Evolutionary conservation across 345 rosid species (phyloP).

Genomic region (Eucalyptus tenuipes): DNA sequence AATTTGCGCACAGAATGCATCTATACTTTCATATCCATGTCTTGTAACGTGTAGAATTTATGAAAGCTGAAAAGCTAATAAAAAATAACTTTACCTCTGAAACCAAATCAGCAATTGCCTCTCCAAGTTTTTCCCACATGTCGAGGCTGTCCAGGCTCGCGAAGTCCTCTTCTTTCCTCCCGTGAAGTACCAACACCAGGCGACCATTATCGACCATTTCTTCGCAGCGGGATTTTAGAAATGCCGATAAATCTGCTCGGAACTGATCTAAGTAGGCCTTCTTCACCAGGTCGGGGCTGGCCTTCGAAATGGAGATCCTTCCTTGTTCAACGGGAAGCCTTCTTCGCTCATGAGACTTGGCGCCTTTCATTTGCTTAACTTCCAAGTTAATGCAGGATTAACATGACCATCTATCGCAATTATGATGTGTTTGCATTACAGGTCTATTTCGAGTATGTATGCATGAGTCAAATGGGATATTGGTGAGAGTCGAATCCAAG

Average conservation of each 20-base stretch:
- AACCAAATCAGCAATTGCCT: neutral
- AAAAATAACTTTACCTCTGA: neutral
- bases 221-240: neutral
- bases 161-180: neutral
- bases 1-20: neutral
- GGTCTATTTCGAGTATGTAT: neutral
- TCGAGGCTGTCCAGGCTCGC: neutral
- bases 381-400: neutral
- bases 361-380: neutral
- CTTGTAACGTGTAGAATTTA: neutral
- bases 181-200: neutral
- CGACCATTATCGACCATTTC: constrained; percentile 6
- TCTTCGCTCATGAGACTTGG: neutral
- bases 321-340: constrained; percentile 7
- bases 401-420: neutral
- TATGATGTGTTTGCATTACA: neutral
- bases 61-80: neutral
- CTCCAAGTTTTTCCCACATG: neutral
- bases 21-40: neutral
- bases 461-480: neutral
- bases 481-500: neutral
- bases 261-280: constrained; percentile 9
- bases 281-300: constrained; percentile 1
- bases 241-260: constrained; percentile 1
- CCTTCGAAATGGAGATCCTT: neutral